Base-by-base conservation (phyloP, 306 rosid genomes). In the Malus sieversii region DNA sequence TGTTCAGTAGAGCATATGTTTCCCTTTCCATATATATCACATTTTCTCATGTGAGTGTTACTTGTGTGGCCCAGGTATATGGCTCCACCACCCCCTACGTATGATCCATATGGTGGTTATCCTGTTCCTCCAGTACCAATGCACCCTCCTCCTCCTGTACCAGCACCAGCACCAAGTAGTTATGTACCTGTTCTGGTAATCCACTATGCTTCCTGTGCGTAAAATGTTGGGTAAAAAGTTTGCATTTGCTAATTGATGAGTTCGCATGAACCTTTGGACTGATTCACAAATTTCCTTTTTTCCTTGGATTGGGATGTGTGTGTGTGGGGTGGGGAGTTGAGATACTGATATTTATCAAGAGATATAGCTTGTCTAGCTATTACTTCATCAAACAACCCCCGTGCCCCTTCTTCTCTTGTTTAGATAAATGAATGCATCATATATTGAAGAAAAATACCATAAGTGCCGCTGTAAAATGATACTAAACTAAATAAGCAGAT, bases 21-120 rank as follows among this genome's bases (percentile, higher is more conserved):
- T 77, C 13, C 20, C 40, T 61, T n/a, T 71, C 35, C 33, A 5
- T 29, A 38, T 18, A 23, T 4, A 15, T 33, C 51, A 22, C 58
- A 18, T 53, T 44, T 70, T 61, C 46, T 63, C 10, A 46, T 78
- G 57, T 77, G 74, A 44, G 14, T 68, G 60, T 66, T 86, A 79
- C 16, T 86, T 71, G 32, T 69, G 70, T 83, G 80, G 55, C 46
- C 57, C 86, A 95, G 99, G 78, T 96, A 86, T 75, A 92, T 96
- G 99, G 92, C 97, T 68, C 98, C 97, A 16, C 97, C 97, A 27
- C 98, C 98, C 74, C 96, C 97, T 77, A 90, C 97, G 1, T 96
- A 90, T 67, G 97, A 92, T 82, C 98, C 98, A 1, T 96, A 96
- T 80, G 93, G 84, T 61, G 93, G 94, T 75, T 96, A 92, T 87